Percentiles rank a stretch among this genome's conserved stretches.
These are phyloP conservation scores for Fusarium nanum DNA, from an alignment of 2,329 filamentous ascomycete genomes.

Conservation along the genomic window DNA sequence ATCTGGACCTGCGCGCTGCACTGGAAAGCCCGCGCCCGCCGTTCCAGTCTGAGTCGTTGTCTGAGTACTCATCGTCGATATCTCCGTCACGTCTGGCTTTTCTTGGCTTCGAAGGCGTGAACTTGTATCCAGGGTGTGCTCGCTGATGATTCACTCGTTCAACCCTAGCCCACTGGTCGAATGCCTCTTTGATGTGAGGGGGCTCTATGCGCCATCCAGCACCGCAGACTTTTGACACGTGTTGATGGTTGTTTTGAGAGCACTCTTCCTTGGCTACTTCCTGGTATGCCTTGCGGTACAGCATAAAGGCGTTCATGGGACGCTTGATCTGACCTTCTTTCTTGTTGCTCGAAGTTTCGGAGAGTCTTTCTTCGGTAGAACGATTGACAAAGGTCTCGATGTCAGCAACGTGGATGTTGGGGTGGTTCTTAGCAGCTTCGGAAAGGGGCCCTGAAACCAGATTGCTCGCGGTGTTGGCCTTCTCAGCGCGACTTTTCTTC, in stretches of 20 bases:
- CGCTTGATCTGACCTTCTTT: slow-evolving; percentile 85
- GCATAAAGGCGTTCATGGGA: slow-evolving; percentile 98
- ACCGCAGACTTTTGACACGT: slow-evolving; percentile 89
- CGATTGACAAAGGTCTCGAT: slow-evolving; percentile 85
- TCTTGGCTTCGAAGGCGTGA: slow-evolving; percentile 80
- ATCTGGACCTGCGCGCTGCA: slow-evolving; percentile 18
- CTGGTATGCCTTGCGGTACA: slow-evolving; percentile 94
- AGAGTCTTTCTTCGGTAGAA: slow-evolving; percentile 70
- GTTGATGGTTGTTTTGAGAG: slow-evolving; percentile 89
- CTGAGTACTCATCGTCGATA: slow-evolving; percentile 29
- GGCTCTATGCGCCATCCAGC: slow-evolving; percentile 87
- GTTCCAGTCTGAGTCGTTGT: slow-evolving; percentile 43
- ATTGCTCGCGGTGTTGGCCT: slow-evolving; percentile 40
- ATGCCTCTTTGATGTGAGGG: slow-evolving; percentile 76
- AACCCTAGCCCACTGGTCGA: slow-evolving; percentile 80
- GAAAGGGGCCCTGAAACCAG: slow-evolving; percentile 76
- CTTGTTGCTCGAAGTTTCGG: slow-evolving; percentile 73
- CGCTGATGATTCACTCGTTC: slow-evolving; percentile 87
- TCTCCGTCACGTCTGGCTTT: slow-evolving; percentile 53
- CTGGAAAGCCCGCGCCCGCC: slow-evolving; percentile 8
- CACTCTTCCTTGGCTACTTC: slow-evolving; percentile 86
- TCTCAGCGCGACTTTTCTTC: slow-evolving; percentile 49
- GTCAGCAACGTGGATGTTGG: slow-evolving; percentile 74
- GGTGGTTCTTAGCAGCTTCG: slow-evolving; percentile 72
- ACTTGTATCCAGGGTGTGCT: slow-evolving; percentile 93